Evolutionary conservation across 1,284 basidiomycete species (phyloP).

Genomic region (Ceratobasidium sp.): DNA sequence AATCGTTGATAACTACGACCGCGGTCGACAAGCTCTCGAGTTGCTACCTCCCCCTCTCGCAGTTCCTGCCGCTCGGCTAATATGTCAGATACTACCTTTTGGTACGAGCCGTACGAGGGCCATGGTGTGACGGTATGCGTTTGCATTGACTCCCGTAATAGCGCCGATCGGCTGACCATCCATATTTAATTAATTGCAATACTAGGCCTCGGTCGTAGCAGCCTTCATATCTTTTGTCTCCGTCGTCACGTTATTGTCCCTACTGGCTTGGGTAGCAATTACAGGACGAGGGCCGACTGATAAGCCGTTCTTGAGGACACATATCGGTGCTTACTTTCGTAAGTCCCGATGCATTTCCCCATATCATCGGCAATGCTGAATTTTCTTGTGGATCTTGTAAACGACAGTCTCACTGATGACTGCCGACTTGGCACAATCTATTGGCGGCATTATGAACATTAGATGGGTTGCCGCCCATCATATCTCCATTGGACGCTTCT

Average conservation of each 20-base stretch:
- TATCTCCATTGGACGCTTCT: conserved; percentile 56
- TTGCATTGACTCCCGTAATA: conserved; percentile 2
- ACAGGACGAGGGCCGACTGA: conserved; percentile 37
- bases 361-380: background rate
- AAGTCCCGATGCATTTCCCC: background rate
- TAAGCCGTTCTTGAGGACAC: conserved; percentile 31
- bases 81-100: conserved; percentile 23
- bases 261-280: conserved; percentile 35
- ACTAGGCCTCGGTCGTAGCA: conserved; percentile 32
- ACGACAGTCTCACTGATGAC: conserved; percentile 56
- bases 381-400: background rate
- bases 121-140: conserved; percentile 38
- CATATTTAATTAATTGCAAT: background rate
- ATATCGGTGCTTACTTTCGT: conserved; percentile 40
- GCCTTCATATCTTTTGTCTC: conserved; percentile 36
- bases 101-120: conserved; percentile 41
- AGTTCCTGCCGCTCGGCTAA: conserved; percentile 11
- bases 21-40: background rate
- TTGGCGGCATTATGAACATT: conserved; percentile 57
- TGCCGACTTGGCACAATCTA: conserved; percentile 57
- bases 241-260: conserved; percentile 8
- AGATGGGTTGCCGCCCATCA: conserved; percentile 57
- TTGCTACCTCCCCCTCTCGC: background rate
- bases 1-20: conserved; percentile 28
- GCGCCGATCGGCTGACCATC: background rate